Evolutionary conservation across 1,284 basidiomycete genomes (phyloP).

Genomic region (Ustilago tritici): DNA sequence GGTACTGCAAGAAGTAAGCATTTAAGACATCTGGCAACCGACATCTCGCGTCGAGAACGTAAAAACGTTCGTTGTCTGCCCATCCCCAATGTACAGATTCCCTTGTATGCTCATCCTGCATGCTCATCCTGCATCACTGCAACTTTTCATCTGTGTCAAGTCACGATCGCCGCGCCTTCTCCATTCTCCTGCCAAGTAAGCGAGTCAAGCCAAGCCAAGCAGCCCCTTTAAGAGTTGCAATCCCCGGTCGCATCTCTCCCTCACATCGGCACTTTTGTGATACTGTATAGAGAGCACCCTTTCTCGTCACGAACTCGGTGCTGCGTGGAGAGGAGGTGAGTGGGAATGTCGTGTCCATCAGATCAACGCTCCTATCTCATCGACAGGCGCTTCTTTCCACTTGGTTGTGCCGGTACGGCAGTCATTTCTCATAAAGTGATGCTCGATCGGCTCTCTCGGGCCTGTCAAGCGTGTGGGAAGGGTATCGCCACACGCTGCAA

Average conservation of each 20-base stretch:
- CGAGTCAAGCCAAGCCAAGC: neutral
- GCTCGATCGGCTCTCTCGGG: neutral
- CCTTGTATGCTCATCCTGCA: conserved; percentile 13
- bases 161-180: neutral
- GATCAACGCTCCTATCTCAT: neutral
- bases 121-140: neutral
- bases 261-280: neutral
- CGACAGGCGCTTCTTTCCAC: neutral
- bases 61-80: neutral
- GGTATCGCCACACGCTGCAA: neutral
- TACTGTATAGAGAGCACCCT: neutral
- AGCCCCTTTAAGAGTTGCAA: neutral
- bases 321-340: neutral
- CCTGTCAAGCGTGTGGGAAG: neutral
- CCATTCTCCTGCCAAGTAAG: neutral
- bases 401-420: too few species aligned
- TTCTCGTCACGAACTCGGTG: neutral
- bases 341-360: neutral
- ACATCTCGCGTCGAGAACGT: neutral
- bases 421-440: too few species aligned
- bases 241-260: too few species aligned
- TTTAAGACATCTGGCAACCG: neutral
- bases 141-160: neutral
- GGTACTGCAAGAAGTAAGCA: neutral
- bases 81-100: neutral